Conservation (phyloP, 2,329 filamentous ascomycete species). For the Aspergillus terreus region DNA sequence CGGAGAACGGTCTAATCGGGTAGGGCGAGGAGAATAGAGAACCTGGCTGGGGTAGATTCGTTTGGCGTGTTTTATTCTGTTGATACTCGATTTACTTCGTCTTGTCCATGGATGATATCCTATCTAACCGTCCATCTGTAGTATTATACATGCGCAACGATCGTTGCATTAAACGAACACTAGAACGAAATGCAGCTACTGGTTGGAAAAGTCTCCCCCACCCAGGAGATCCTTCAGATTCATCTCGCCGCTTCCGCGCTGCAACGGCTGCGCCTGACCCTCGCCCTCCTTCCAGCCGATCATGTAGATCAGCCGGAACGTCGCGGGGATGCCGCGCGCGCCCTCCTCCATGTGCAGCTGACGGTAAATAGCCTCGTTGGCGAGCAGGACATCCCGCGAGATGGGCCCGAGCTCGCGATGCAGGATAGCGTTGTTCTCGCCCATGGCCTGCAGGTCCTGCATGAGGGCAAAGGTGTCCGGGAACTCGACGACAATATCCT, state of each 20-base stretch:
- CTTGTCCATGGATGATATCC: background rate
- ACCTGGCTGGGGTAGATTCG: background rate
- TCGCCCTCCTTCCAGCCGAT: slow-evolving; percentile 93
- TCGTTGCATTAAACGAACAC: slow-evolving; percentile 7
- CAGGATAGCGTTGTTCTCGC: slow-evolving; percentile 84
- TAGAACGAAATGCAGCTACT: slow-evolving; percentile 9
- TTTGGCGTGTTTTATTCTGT: slow-evolving; percentile 5
- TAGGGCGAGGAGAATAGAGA: background rate
- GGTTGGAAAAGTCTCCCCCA: slow-evolving; percentile 35
- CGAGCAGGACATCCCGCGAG: slow-evolving; percentile 76
- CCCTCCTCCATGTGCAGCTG: slow-evolving; percentile 81
- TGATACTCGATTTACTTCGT: background rate
- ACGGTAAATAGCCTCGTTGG: slow-evolving; percentile 82
- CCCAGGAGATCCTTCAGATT: slow-evolving; percentile 80
- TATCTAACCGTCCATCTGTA: slow-evolving; percentile 8
- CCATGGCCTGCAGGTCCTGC: slow-evolving; percentile 94
- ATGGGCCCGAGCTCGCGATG: slow-evolving; percentile 78
- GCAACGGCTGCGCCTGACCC: slow-evolving; percentile 73
- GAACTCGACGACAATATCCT: slow-evolving; percentile 95
- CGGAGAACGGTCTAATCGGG: slow-evolving; percentile 71
- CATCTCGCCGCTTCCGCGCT: slow-evolving; percentile 78
- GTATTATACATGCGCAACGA: slow-evolving; percentile 15
- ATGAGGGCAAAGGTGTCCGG: slow-evolving; percentile 87
- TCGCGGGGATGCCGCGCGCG: slow-evolving; percentile 67
- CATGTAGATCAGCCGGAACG: slow-evolving; percentile 95